These are phyloP conservation scores for Silybum marianum DNA, from an alignment of 129 eudicot species.

Conservation along the genomic window DNA sequence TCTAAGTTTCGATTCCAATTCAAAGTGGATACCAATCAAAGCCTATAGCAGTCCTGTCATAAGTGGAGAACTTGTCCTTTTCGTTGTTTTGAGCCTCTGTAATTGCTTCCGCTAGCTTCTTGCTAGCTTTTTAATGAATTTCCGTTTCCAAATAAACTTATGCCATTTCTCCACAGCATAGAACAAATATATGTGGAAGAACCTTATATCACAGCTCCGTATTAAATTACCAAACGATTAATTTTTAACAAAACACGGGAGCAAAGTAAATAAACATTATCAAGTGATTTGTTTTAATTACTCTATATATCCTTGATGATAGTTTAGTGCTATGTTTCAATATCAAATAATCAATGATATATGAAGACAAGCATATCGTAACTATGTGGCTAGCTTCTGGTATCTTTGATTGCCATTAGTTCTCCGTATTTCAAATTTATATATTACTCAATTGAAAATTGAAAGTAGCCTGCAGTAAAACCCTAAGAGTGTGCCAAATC, in stretches of 20 bases:
- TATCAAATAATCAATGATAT: neutral
- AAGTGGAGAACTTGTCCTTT: neutral
- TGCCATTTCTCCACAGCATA: conserved; percentile 12
- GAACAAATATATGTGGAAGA: conserved; percentile 7
- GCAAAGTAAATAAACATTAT: neutral
- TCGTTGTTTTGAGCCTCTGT: no score
- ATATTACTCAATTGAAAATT: neutral
- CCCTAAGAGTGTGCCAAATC: neutral
- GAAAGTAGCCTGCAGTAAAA: neutral
- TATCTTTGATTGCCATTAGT: neutral
- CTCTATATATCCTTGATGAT: neutral
- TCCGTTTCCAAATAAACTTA: neutral
- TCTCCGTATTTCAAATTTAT: neutral
- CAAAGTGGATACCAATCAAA: conserved; percentile 12
- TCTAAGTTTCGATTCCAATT: conserved; percentile 5
- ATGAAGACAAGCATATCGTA: neutral
- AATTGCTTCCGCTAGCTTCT: no score
- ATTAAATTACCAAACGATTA: neutral
- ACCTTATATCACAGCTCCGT: neutral
- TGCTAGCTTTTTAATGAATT: no score
- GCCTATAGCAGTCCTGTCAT: conserved; percentile 14
- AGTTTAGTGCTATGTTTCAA: neutral
- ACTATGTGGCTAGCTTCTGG: neutral
- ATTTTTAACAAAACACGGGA: neutral
- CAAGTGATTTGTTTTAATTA: neutral